These are phyloP conservation scores for Paraconiothyrium brasiliense DNA, from an alignment of 2,329 filamentous ascomycete species.

Conservation along the genomic window DNA sequence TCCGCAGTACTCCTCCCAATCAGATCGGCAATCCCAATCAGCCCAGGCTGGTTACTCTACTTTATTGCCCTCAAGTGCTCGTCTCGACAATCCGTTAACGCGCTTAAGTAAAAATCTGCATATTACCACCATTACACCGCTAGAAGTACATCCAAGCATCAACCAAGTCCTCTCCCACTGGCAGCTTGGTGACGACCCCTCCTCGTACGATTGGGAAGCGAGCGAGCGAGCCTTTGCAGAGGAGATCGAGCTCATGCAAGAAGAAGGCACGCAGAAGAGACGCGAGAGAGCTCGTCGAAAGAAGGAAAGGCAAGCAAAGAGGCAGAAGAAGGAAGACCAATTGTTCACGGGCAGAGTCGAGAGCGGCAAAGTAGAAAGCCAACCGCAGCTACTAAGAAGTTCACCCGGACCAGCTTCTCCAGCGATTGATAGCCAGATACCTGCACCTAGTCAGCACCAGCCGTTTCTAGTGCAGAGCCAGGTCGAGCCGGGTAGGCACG, in stretches of 20 bases:
- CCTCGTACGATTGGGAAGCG: slow-evolving; percentile 53
- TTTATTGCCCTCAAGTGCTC: background rate
- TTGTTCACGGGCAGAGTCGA: slow-evolving; percentile 22
- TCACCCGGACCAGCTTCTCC: slow-evolving; percentile 38
- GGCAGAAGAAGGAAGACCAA: slow-evolving; percentile 53
- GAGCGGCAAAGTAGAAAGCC: slow-evolving; percentile 27
- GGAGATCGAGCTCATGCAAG: slow-evolving; percentile 43
- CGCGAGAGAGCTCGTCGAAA: slow-evolving; percentile 50
- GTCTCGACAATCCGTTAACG: slow-evolving; percentile 27
- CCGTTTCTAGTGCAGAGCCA: slow-evolving; percentile 37
- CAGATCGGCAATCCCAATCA: slow-evolving; percentile 14
- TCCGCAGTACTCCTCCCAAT: slow-evolving; percentile 16
- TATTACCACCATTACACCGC: slow-evolving; percentile 37
- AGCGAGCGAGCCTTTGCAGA: slow-evolving; percentile 39
- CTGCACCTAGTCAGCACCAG: slow-evolving; percentile 25
- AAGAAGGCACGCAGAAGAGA: slow-evolving; percentile 46
- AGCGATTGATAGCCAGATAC: slow-evolving; percentile 37
- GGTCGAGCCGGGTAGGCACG: slow-evolving; percentile 46
- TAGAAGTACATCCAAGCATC: slow-evolving; percentile 43
- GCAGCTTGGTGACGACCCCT: slow-evolving; percentile 49
- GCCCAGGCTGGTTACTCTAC: slow-evolving; percentile 25
- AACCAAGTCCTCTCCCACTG: slow-evolving; percentile 54
- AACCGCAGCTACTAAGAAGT: slow-evolving; percentile 33
- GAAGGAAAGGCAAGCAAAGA: slow-evolving; percentile 51
- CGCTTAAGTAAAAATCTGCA: slow-evolving; percentile 51